Evolutionary conservation across 208 protist species (phyloP), one percentile per base, ranked within the genome.

Genomic region (Leishmania tarentolae): DNA sequence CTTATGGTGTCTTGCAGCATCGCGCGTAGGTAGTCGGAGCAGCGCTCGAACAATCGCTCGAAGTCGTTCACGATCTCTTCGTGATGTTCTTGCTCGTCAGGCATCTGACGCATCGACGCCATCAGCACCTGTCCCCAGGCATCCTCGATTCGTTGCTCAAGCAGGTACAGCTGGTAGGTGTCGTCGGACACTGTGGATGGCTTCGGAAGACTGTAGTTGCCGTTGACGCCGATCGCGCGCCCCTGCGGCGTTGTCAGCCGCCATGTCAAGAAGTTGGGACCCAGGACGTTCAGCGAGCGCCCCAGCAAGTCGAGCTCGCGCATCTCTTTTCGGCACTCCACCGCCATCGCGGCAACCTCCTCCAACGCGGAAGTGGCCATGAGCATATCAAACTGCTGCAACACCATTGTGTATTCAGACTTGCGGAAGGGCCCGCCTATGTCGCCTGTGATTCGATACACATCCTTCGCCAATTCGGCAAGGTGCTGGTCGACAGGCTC

Each of bases 361-460:
- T 82, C 61, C 31, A 95, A 59, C 24, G 86, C 85, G 3, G 83
- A 78, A n/a, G 87, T 76, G 31, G 86, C 87, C 78, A 89, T 80
- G 28, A 97, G 72, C 74, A 93, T 87, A 75, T 97, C 94, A 79
- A 94, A 97, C 53, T 86, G 80, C 81, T 96, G 93, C 68, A 97
- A 76, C 6, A 94, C 92, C 65, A 87, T 82, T 40, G 86, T 87
- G 57, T 90, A 87, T 61, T 93, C 88, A 0, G 61, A 80, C 73
- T 96, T 96, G 72, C 89, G 87, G 40, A 83, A 87, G 0, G 82
- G 74, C 7, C 79, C 46, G 78, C 42, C 83, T 40, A 91, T 83
- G 72, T 84, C 78, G 17, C 75, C 40, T 2, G 75, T 57, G 40
- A 88, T 57, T 35, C 28, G 68, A 19, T 83, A 65, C 37, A 88